Percentiles rank a stretch among this genome's conserved stretches.
Conservation (phyloP, 495 filamentous ascomycete genomes). For the Penicillium atrosanguineum region DNA sequence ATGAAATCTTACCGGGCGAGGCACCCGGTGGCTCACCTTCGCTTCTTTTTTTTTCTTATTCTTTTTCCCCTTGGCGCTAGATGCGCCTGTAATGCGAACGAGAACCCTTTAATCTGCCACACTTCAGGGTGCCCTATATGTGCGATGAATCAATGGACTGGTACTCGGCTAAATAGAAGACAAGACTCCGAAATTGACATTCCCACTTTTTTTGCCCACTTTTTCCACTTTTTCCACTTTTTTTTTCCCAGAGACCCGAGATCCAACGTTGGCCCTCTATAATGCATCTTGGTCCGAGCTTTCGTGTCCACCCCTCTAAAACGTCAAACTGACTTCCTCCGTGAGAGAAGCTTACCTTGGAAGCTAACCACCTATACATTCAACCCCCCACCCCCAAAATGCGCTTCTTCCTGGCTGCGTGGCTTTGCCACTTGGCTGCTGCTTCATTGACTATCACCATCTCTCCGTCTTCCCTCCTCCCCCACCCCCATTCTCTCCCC, state of each 20-base stretch:
- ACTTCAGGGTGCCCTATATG: no score
- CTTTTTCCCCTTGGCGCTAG: constrained; percentile 13
- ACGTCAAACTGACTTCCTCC: background rate
- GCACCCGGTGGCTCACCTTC: background rate
- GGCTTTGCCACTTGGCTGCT: constrained; percentile 13
- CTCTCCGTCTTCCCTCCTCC: constrained; percentile 43
- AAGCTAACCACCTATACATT: background rate
- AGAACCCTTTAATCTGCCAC: no score
- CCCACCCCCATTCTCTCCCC: constrained; percentile 40
- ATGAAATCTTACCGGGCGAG: background rate
- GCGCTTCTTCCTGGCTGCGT: constrained; percentile 3
- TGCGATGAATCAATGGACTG: no score
- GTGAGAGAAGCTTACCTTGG: no score
- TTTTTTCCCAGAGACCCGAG: background rate
- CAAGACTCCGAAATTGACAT: background rate
- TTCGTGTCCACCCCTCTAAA: background rate
- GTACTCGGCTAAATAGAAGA: no score
- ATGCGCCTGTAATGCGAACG: constrained; percentile 8
- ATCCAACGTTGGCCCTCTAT: background rate
- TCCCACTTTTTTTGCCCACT: background rate
- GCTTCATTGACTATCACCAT: constrained; percentile 44
- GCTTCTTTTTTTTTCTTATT: background rate
- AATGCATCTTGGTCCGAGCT: background rate
- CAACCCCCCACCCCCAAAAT: background rate
- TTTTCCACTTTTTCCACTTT: background rate